Percentiles rank a stretch among this genome's conserved stretches.
phyloP scores from a whole-genome alignment of 2,329 filamentous ascomycete species.

The Colletotrichum aenigma region DNA sequence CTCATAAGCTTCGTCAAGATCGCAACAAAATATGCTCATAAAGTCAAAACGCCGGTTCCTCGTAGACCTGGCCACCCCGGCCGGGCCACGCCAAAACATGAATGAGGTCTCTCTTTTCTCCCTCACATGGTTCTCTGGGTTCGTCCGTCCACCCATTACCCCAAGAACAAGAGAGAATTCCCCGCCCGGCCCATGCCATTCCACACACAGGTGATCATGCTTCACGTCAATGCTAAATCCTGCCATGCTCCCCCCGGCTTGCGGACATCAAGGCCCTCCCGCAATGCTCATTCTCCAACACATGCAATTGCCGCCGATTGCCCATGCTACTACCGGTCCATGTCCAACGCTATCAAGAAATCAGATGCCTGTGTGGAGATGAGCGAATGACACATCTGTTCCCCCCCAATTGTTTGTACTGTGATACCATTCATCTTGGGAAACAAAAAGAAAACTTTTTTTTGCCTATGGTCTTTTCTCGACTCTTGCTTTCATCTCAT shows the following conservation, averaged over 20 bases:
- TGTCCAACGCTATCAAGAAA: neutral
- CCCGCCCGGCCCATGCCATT: conserved; percentile 2
- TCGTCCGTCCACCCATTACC: neutral
- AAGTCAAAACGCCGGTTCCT: neutral
- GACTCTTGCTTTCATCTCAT: conserved; percentile 16
- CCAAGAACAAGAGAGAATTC: neutral
- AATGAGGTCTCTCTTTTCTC: neutral
- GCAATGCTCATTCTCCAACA: neutral
- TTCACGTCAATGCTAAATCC: conserved; percentile 8
- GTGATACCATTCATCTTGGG: neutral
- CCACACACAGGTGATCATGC: neutral
- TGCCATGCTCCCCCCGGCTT: neutral
- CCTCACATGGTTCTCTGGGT: neutral
- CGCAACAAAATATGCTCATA: neutral
- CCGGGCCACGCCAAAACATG: neutral
- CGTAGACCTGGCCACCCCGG: neutral
- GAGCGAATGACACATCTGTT: neutral
- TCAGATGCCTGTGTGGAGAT: neutral
- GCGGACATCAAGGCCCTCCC: neutral
- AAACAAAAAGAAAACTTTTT: conserved; percentile 15
- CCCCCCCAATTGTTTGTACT: neutral
- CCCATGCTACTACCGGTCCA: neutral
- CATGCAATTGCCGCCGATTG: neutral
- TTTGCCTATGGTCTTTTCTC: conserved; percentile 21
- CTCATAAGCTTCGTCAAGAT: neutral